Conservation (phyloP, 768 basidiomycete genomes). For the Boletales sp. region DNA sequence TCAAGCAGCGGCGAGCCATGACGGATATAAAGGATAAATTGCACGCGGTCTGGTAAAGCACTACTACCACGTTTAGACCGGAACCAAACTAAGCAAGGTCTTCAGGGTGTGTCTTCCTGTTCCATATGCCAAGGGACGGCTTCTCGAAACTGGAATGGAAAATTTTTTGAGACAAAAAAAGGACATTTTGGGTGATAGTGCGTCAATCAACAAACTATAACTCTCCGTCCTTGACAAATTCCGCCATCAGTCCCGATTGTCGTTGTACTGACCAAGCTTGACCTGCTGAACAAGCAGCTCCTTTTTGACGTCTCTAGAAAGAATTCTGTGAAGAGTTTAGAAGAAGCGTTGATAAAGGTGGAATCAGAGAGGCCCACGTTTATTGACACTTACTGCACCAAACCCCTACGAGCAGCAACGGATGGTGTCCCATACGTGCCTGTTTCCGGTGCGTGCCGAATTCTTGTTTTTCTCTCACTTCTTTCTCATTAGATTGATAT, state of each 20-base stretch:
- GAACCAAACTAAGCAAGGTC: not conserved
- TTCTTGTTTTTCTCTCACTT: not conserved
- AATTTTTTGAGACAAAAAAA: not conserved
- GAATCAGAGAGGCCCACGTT: not conserved
- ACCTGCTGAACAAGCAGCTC: not conserved
- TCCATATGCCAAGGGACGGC: not conserved
- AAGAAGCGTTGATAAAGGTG: not conserved
- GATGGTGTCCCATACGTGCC: not conserved
- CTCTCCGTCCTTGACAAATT: not conserved
- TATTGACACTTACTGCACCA: not conserved
- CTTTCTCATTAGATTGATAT: not conserved
- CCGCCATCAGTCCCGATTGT: not conserved
- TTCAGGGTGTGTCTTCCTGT: not conserved
- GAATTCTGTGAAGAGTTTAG: not conserved
- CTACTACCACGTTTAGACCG: not conserved
- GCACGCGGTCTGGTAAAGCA: not conserved
- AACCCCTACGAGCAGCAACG: not conserved
- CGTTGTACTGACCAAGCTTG: conserved; percentile 2
- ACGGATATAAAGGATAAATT: not conserved
- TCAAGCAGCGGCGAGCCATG: too few species aligned
- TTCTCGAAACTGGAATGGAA: not conserved
- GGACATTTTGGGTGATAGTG: conserved; percentile 1
- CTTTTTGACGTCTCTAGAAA: not conserved
- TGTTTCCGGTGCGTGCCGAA: not conserved
- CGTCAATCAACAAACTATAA: not conserved